Conservation (phyloP, 371 early-diverging fungal genomes). For the Lichtheimia ramosa region DNA sequence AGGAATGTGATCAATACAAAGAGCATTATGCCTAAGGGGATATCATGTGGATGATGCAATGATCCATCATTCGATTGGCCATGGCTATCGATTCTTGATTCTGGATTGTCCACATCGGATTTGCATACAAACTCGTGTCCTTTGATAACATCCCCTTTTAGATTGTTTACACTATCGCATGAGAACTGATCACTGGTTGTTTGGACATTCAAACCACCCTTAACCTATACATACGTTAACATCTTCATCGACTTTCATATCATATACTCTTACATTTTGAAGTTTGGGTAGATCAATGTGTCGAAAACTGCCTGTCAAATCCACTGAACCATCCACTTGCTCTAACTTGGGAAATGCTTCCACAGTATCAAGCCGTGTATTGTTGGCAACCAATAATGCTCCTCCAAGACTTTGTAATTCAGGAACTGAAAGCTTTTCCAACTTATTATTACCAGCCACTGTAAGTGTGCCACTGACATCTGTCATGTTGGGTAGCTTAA, state of each 20-base stretch:
- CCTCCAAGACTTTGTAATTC: slow-evolving; percentile 51
- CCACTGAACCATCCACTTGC: slow-evolving; percentile 53
- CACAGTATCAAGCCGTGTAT: slow-evolving; percentile 34
- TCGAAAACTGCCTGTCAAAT: slow-evolving; percentile 51
- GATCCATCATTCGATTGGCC: slow-evolving; percentile 12
- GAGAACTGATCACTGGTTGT: slow-evolving; percentile 37
- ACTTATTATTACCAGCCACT: slow-evolving; percentile 43
- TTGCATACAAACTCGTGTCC: slow-evolving; percentile 36
- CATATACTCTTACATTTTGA: slow-evolving; percentile 25
- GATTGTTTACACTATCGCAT: slow-evolving; percentile 27
- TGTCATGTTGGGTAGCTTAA: slow-evolving; percentile 36
- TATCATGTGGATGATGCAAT: too few relatives aligned
- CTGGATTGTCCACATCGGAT: slow-evolving; percentile 26
- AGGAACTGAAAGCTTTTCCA: slow-evolving; percentile 42
- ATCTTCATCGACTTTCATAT: background rate
- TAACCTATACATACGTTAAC: slow-evolving; percentile 14
- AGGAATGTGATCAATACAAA: too few relatives aligned
- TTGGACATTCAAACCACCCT: slow-evolving; percentile 46
- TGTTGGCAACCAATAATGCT: slow-evolving; percentile 51
- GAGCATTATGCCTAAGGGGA: too few relatives aligned
- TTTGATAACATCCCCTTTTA: slow-evolving; percentile 38
- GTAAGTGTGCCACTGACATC: slow-evolving; percentile 50
- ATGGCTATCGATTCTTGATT: slow-evolving; percentile 16
- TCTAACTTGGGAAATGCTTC: slow-evolving; percentile 48
- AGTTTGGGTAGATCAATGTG: slow-evolving; percentile 44